Evolutionary conservation across 78 protist genomes (phyloP).

Genomic region (Guillardia theta): DNA sequence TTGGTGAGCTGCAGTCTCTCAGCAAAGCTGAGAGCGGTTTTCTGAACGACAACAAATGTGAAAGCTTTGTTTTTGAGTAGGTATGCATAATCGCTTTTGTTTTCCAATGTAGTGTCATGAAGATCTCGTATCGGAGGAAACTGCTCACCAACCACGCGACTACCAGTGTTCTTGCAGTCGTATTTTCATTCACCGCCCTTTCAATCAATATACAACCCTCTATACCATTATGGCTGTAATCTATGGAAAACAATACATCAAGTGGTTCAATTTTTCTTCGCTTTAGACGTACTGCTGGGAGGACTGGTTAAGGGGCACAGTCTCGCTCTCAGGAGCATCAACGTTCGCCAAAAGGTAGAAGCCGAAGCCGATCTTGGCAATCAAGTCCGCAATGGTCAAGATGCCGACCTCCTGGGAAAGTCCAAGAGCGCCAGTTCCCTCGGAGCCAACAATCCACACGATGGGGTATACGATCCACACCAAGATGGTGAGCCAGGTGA

Average conservation of each 20-base stretch:
- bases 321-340: conserved; percentile 34
- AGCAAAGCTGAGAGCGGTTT: too few species aligned
- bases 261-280: neutral
- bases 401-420: conserved; percentile 46
- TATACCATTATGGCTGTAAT: too few species aligned
- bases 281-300: conserved; percentile 41
- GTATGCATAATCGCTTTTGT: too few species aligned
- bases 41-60: too few species aligned
- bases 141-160: too few species aligned
- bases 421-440: conserved; percentile 27
- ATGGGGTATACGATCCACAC: conserved; percentile 18
- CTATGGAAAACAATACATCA: neutral
- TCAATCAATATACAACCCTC: too few species aligned
- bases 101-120: too few species aligned
- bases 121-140: too few species aligned
- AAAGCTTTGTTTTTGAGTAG: too few species aligned
- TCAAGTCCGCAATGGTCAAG: conserved; percentile 11
- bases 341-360: conserved; percentile 39
- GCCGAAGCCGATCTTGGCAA: conserved; percentile 48
- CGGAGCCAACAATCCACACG: conserved; percentile 41
- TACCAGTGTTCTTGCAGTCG: too few species aligned
- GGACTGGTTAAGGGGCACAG: conserved; percentile 38
- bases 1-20: too few species aligned
- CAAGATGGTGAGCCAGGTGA: conserved; percentile 25
- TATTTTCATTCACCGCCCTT: too few species aligned